Evolutionary conservation across 2,329 filamentous ascomycete species (phyloP).

Genomic region (Phialocephala sp.): DNA sequence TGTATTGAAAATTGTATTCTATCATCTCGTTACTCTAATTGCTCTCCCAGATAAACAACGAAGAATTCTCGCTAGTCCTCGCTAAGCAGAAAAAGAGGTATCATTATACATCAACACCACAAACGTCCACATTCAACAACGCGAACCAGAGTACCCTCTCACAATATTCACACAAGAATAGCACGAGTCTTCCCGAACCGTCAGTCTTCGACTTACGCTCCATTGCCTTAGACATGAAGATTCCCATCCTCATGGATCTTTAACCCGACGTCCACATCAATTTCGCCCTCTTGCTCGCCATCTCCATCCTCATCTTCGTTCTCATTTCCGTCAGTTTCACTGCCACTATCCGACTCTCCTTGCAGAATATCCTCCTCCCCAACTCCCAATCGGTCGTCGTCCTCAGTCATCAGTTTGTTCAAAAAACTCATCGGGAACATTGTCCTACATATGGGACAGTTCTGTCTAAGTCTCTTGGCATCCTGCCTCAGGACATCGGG

Average conservation of each 20-base stretch:
- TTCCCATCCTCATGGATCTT: neutral
- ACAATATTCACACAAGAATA: neutral
- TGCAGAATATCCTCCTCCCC: neutral
- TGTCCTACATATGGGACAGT: neutral
- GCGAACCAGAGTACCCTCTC: neutral
- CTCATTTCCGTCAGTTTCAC: neutral
- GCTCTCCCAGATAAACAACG: neutral
- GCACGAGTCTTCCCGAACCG: too few species aligned
- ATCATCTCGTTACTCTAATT: too few species aligned
- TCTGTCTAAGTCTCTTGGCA: too few species aligned
- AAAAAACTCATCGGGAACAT: neutral
- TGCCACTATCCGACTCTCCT: neutral
- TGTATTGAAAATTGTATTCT: neutral
- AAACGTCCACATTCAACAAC: neutral
- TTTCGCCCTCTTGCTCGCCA: neutral
- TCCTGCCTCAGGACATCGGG: neutral
- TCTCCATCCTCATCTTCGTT: neutral
- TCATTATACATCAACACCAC: neutral
- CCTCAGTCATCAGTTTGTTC: neutral
- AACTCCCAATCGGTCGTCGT: neutral
- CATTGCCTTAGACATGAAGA: neutral
- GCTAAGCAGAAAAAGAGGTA: slow-evolving; percentile 5
- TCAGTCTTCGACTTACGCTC: too few species aligned
- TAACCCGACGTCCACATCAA: neutral
- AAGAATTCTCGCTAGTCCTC: neutral